Evolutionary conservation across 2,329 filamentous ascomycete genomes (phyloP), one percentile per base, ranked within the genome.

Genomic region (Falciphora oryzae): DNA sequence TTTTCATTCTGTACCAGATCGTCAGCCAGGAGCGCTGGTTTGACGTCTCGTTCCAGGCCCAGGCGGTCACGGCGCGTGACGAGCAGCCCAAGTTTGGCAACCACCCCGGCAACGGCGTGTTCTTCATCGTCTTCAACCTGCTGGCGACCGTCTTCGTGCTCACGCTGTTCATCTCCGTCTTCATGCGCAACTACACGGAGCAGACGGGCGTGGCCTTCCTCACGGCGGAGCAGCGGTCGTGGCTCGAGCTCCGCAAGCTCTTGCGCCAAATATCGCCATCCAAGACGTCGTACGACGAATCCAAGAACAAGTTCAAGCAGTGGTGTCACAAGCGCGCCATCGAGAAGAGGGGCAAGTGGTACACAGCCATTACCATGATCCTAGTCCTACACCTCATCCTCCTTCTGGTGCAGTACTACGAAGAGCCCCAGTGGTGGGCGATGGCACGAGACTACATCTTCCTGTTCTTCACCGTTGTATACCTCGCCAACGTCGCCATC

Each of bases 101-200:
- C 2, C 85, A 90, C 1, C 87, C 93, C 71, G 93, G 90, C 57
- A 98, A 99, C 69, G 93, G 92, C 0, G 76, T 98, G 50, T 99
- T 97, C 81, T 97, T 99, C 74, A 87, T 99, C 65, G 83, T 94
- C 5, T 99, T 98, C 86, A 99, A 99, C 77, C 85, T 99, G 74
- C 83, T 99, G 71, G 93, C 93, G 38, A 95, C 95, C 0, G 94
- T 99, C 68, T 99, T 99, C 77, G 90, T 99, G 67, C 83, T 99
- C 73, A 99, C 95, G 1, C 81, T 99, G 73, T 99, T 99, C 76
- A 96, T 99, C 61, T 98, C 95, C 65, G 95, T 99, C 67, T 99
- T 99, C 76, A 99, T 99, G 95, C 92, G 95, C 67, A 99, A 97
- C 75, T 99, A 99, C 77, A 99, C 95, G 0, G 95, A 99, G 77